Evolutionary conservation across 768 basidiomycete species (phyloP), one percentile per base, ranked within the genome.

Genomic region (Termitomyces sp.): DNA sequence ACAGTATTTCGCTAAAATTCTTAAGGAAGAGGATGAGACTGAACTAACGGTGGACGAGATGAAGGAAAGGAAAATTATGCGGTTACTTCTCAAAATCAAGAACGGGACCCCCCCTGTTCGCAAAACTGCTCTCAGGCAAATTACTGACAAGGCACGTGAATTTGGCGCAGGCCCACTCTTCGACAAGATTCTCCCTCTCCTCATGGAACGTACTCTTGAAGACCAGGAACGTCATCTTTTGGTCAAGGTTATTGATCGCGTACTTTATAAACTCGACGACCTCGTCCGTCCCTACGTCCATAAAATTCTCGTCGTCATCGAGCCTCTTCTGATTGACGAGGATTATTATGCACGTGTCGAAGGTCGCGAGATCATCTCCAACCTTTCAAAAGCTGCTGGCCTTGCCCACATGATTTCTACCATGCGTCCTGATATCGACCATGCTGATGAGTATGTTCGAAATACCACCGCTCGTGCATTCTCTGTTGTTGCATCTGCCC

Each of bases 331-430:
- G 67, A 98, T 98, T 65, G 96, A 99, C 70, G 96, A 98, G 70
- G 97, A 98, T 68, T 93, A 93, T 71, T 94, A 92, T 62, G 90
- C 90, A 43, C 91, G 94, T 70, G 94, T 98, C 40, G 97, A 98
- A 75, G 97, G 97, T 60, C 93, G 96, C 32, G 97, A 99, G 76
- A 98, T 99, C 68, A 99, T 98, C 62, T 96, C 93, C 63, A 99
- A 98, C 70, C 77, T 98, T 39, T 96, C 97, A 27, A 99, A 98
- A 72, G 97, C 97, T 11, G 96, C 95, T 29, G 97, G 97, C 72
- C 87, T 99, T 23, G 96, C 97, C 2, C 97, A 99, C 74, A 98
- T 99, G 97, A 99, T 99, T 64, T 99, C 97, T 33, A 99, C 96
- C 18, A 98, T 99, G 96, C 89, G 96, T 63, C 96, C 97, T 3